These are phyloP conservation scores for Dothistroma septosporum DNA, from an alignment of 2,329 filamentous ascomycete genomes.

Conservation along the genomic window DNA sequence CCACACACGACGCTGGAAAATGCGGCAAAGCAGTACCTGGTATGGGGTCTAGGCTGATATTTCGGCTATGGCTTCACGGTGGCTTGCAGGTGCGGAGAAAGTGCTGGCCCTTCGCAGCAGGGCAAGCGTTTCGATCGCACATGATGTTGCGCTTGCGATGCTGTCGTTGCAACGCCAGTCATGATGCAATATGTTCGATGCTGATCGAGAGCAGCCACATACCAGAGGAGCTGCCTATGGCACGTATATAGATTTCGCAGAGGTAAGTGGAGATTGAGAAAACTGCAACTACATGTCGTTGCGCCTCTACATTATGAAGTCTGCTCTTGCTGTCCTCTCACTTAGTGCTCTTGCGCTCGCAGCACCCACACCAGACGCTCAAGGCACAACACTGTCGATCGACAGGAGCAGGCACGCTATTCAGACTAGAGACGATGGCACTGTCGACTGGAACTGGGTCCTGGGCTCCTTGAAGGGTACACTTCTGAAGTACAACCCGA, in stretches of 20 bases:
- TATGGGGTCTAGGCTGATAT: neutral
- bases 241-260: no score
- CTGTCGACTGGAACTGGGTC: constrained; percentile 5
- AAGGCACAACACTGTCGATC: constrained; percentile 13
- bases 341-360: constrained; percentile 21
- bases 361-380: constrained; percentile 11
- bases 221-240: no score
- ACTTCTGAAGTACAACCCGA: constrained; percentile 12
- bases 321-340: constrained; percentile 13
- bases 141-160: neutral
- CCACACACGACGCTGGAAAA: neutral
- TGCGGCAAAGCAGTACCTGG: neutral
- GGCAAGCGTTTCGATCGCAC: neutral
- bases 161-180: no score
- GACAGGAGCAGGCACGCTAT: constrained; percentile 12
- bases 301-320: constrained; percentile 6
- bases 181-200: neutral
- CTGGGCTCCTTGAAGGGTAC: neutral
- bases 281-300: neutral
- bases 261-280: neutral
- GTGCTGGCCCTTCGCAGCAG: neutral
- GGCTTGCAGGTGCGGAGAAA: neutral
- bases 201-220: neutral
- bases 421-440: constrained; percentile 15
- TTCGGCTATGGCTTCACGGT: neutral